These are phyloP conservation scores for Leishmania mexicana DNA, from an alignment of 208 protist genomes.

Conservation along the genomic window DNA sequence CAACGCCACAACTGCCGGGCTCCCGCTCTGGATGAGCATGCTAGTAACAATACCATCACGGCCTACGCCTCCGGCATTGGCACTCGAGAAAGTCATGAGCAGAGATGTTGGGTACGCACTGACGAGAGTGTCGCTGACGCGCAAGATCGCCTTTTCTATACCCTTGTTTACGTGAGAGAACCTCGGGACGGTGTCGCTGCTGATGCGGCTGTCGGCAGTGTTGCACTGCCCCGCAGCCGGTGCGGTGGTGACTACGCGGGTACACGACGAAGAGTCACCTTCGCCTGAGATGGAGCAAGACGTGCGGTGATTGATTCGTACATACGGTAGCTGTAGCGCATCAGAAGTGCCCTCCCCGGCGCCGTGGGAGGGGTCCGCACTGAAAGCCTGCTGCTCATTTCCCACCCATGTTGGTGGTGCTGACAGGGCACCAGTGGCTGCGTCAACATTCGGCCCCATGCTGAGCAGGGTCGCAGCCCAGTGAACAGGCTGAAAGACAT, in stretches of 20 bases:
- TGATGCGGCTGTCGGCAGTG: neutral
- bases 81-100: conserved; percentile 9
- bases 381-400: neutral
- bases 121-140: conserved; percentile 8
- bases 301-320: neutral
- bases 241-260: conserved; percentile 1
- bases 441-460: neutral
- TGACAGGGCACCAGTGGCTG: conserved; percentile 2
- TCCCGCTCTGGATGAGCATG: conserved; percentile 26
- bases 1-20: conserved; percentile 4
- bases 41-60: neutral
- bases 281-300: neutral
- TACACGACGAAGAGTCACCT: neutral
- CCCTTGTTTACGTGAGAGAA: conserved; percentile 13
- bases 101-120: conserved; percentile 23
- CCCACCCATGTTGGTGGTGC: neutral
- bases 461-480: conserved; percentile 12
- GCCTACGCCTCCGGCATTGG: neutral
- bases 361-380: neutral
- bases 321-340: neutral
- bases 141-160: conserved; percentile 5
- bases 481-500: conserved; percentile 20
- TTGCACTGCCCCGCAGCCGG: neutral
- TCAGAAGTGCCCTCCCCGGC: neutral
- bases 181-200: conserved; percentile 18